Percentiles rank a stretch among this genome's conserved stretches.
These are phyloP conservation scores for Cyclocybe aegerita DNA, from an alignment of 768 basidiomycete genomes.

Conservation along the genomic window DNA sequence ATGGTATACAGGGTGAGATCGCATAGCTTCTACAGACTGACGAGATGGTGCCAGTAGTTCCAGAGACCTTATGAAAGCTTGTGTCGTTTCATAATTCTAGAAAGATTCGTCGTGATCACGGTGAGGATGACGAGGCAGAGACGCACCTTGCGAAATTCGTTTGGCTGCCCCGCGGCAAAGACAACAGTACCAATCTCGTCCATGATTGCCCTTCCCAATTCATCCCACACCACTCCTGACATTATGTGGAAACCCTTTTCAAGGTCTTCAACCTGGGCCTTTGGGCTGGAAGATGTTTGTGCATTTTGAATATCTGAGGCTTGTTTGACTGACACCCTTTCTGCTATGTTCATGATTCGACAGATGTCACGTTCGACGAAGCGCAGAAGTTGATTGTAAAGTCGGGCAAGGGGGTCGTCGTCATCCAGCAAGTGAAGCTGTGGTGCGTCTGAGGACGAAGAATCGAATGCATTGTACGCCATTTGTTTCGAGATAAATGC, in stretches of 20 bases:
- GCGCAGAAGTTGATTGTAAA: constrained; percentile 81
- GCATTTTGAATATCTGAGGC: constrained; percentile 19
- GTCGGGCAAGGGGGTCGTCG: constrained; percentile 66
- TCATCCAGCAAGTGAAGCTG: constrained; percentile 62
- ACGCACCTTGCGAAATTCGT: constrained; percentile 83
- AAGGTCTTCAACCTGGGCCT: not conserved
- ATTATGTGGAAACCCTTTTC: constrained; percentile 74
- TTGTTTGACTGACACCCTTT: constrained; percentile 57
- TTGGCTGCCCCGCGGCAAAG: constrained; percentile 90
- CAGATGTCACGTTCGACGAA: constrained; percentile 78
- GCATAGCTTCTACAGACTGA: constrained; percentile 68
- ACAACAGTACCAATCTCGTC: constrained; percentile 80
- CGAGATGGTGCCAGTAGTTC: constrained; percentile 82
- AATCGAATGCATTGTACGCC: constrained; percentile 30
- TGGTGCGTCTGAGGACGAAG: constrained; percentile 25
- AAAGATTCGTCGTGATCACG: not conserved
- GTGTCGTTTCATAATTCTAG: constrained; percentile 84
- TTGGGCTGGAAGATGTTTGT: not conserved
- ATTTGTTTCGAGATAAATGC: constrained; percentile 54
- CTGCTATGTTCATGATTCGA: constrained; percentile 75
- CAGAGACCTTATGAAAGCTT: constrained; percentile 78
- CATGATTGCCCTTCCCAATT: constrained; percentile 77
- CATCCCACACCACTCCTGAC: constrained; percentile 87
- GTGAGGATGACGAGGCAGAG: not conserved
- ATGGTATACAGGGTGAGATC: constrained; percentile 65